Base-by-base conservation (phyloP, 2,329 filamentous ascomycete species). In the Periglandula ipomoeae region DNA sequence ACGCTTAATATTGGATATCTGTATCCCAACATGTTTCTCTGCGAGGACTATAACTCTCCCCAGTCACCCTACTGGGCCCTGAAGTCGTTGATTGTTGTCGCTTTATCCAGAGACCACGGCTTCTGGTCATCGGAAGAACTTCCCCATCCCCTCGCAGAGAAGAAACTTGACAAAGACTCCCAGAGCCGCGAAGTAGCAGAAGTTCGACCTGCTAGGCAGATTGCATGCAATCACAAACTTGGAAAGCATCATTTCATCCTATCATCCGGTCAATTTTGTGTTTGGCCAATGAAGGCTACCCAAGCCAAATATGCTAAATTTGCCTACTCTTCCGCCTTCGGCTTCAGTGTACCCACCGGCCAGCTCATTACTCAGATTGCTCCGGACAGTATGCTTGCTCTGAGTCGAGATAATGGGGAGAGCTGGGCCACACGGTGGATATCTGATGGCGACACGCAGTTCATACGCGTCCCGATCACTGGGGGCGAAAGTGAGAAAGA, bases 11-110 rank as follows among this genome's bases (percentile, higher is more conserved):
- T 77, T 32, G 74, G 65, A 0, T 65, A 53, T 47, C 26, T 62
- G 1, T 68, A 65, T 40, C 61, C 62, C 59, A 78, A 78, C 52
- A 76, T 76, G 70, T 78, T 71, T 54, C 68, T 79, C 67, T 64
- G 65, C 32, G 76, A 79, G 55, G 72, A 77, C 52, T 79, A 79
- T 58, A 79, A 79, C 55, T 79, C 75, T 2, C 74, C 75, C 0
- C 75, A 79, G 51, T 78, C 74, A 0, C 64, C 69, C 0, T 79
- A 78, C 54, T 79, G 75, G 76, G 70, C 67, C 7, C 58, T 78
- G 20, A 79, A 79, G 49, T 69, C 70, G 0, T 67, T 79, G 3
- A 59, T 76, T 1, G 66, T 65, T 0, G 57, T 75, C 0, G 64
- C 61, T 0, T 49, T 78, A 0, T 51, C 61, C 0, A 51, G 55